Evolutionary conservation across 2,329 filamentous ascomycete species (phyloP).

Genomic region (Mycosphaerella sp.): DNA sequence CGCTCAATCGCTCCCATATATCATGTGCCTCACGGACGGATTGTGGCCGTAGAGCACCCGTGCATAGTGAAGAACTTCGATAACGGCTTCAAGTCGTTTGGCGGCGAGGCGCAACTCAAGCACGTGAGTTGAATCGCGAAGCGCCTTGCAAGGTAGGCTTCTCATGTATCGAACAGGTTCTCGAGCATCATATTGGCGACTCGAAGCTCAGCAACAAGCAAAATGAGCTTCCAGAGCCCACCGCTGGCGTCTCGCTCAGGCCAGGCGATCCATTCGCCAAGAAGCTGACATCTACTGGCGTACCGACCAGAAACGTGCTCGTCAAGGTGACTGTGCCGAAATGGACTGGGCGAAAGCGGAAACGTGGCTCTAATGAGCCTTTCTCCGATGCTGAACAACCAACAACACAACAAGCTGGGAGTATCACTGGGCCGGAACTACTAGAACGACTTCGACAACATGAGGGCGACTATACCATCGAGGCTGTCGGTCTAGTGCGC

Average conservation of each 20-base stretch:
- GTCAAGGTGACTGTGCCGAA: slow-evolving; percentile 82
- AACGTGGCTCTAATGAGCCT: slow-evolving; percentile 65
- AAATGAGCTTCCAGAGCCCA: slow-evolving; percentile 36
- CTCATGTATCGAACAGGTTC: slow-evolving; percentile 24
- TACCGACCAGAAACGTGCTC: slow-evolving; percentile 73
- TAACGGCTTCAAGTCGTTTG: slow-evolving; percentile 57
- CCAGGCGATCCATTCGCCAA: slow-evolving; percentile 73
- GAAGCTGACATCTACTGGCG: slow-evolving; percentile 69
- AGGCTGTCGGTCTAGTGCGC: slow-evolving; percentile 53
- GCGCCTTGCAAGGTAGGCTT: slow-evolving; percentile 4
- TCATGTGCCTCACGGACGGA: slow-evolving; percentile 46
- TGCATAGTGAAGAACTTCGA: slow-evolving; percentile 60
- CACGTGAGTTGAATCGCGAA: slow-evolving; percentile 38
- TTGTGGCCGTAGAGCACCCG: slow-evolving; percentile 62
- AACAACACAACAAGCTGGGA: slow-evolving; percentile 8
- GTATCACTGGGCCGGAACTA: slow-evolving; percentile 27
- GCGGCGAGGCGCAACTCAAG: slow-evolving; percentile 50
- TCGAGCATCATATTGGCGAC: slow-evolving; percentile 32
- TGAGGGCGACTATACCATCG: slow-evolving; percentile 24
- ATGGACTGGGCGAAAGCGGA: slow-evolving; percentile 78
- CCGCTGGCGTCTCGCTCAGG: slow-evolving; percentile 66
- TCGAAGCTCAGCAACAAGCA: slow-evolving; percentile 25
- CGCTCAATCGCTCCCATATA: slow-evolving; percentile 36
- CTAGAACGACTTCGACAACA: slow-evolving; percentile 31
- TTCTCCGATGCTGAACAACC: slow-evolving; percentile 19